phyloP scores from a whole-genome alignment of 345 rosid genomes.

The Sapria himalayana region DNA sequence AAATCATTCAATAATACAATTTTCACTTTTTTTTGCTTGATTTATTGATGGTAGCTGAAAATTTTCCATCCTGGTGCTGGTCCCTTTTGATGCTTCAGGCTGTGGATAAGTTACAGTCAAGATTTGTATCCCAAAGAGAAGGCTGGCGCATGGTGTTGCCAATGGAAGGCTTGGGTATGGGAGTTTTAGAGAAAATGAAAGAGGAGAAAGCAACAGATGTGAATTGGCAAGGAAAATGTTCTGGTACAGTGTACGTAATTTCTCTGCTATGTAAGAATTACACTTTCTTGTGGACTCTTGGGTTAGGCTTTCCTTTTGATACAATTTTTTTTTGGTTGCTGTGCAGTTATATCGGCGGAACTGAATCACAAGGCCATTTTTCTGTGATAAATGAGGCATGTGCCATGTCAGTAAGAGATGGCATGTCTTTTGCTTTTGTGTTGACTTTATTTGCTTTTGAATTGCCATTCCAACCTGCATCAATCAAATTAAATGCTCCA shows the following conservation, averaged over 20 bases:
- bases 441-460: too few species aligned
- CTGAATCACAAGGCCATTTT: conserved; percentile 85
- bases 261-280: too few species aligned
- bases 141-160: conserved; percentile 48
- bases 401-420: conserved; percentile 55
- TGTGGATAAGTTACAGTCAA: conserved; percentile 81
- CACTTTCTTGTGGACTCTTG: too few species aligned
- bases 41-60: too few species aligned
- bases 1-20: too few species aligned
- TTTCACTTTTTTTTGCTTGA: too few species aligned
- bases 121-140: conserved; percentile 46
- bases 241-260: conserved; percentile 99
- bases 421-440: conserved; percentile 2
- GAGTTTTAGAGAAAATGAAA: conserved; percentile 45
- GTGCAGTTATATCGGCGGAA: conserved; percentile 82
- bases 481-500: too few species aligned
- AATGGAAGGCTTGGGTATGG: conserved; percentile 34
- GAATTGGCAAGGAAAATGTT: conserved; percentile 89
- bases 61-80: too few species aligned
- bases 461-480: too few species aligned
- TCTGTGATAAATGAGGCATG: conserved; percentile 82
- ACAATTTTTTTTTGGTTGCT: too few species aligned
- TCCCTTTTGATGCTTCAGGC: conserved; percentile 28
- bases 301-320: too few species aligned
- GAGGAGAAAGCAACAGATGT: conserved; percentile 53